Base-by-base conservation (phyloP, 306 rosid species). In the Corylus avellana region DNA sequence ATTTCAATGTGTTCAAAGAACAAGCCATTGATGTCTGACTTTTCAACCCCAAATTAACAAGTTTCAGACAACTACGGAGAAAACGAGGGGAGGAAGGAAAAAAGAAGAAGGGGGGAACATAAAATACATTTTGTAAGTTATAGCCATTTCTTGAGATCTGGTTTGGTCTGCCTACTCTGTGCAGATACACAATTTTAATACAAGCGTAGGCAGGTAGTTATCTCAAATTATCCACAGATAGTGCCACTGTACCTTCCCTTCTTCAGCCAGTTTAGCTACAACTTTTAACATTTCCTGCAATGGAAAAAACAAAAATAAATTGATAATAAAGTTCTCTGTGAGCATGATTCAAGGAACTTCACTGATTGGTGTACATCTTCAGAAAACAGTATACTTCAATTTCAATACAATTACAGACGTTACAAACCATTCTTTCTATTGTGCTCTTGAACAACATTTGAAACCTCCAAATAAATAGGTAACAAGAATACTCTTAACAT, bases 201-300 rank as follows among this genome's bases (percentile, higher is more conserved):
- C 29, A 75, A 78, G 44, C 32, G 78, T 80, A 35, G 55, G 58
- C 47, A 68, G 50, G 72, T 51, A 29, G 64, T 62, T 29, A 78
- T 78, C 79, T 79, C 68, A 70, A 86, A 78, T 56, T 47, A 66
- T 68, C 70, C 64, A 61, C n/a, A 10, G 66, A 48, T 42, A 18
- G 47, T 42, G 79, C 22, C 49, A 83, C 44, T 14, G 51, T 90
- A 95, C 99, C 98, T 95, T 95, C 82, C 99, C 99, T 78, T 95
- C 99, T 89, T 95, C 99, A 44, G 92, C 80, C 83, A 89, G 97
- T 86, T 95, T 95, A 56, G 98, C 87, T 78, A 88, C 99, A 78
- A 91, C 63, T 87, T 95, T 95, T 8, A 90, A 80, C 75, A 95
- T 78, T 83, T 95, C 98, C 99, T 95, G 90, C 18, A 84, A 44